Percentiles rank a stretch among this genome's conserved stretches.
phyloP scores from a whole-genome alignment of 23 red algal species.

The Gracilaria domingensis region DNA sequence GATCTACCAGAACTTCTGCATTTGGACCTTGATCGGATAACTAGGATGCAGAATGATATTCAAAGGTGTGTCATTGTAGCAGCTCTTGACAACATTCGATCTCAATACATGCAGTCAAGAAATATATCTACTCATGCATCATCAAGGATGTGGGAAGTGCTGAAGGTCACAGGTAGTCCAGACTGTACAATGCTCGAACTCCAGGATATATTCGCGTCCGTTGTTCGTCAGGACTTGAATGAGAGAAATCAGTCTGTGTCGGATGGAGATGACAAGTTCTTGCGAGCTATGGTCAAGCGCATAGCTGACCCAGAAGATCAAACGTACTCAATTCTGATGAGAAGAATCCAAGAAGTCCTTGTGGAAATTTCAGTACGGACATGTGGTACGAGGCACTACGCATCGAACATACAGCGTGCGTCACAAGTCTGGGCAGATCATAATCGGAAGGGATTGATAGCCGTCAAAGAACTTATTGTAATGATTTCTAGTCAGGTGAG shows the following conservation, averaged over 20 bases:
- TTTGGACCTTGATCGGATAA: conserved; percentile 46
- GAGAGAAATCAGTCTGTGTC: conserved; percentile 10
- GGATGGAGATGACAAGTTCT: conserved; percentile 1
- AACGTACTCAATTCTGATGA: conserved; percentile 24
- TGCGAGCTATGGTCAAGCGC: conserved; percentile 35
- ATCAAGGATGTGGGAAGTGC: conserved; percentile 25
- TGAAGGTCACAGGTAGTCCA: not conserved
- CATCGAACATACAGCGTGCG: not conserved
- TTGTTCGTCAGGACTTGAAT: not conserved
- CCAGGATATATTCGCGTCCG: conserved; percentile 3
- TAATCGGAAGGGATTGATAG: not conserved
- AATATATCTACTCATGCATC: not conserved
- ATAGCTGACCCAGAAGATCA: conserved; percentile 41
- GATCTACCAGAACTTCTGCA: conserved; percentile 61
- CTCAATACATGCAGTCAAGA: conserved; percentile 38
- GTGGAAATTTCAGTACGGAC: not conserved
- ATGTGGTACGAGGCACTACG: conserved; percentile 8
- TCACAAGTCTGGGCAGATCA: conserved; percentile 15
- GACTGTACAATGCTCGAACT: conserved; percentile 22
- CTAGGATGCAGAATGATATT: conserved; percentile 63
- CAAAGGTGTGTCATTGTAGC: conserved; percentile 49
- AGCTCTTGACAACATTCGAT: conserved; percentile 46
- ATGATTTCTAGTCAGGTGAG: conserved; percentile 19
- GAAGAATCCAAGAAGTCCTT: conserved; percentile 8
- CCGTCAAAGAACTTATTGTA: conserved; percentile 3